phyloP scores from a whole-genome alignment of 1,139 yeast genomes.

The Hyphopichia fennica region DNA sequence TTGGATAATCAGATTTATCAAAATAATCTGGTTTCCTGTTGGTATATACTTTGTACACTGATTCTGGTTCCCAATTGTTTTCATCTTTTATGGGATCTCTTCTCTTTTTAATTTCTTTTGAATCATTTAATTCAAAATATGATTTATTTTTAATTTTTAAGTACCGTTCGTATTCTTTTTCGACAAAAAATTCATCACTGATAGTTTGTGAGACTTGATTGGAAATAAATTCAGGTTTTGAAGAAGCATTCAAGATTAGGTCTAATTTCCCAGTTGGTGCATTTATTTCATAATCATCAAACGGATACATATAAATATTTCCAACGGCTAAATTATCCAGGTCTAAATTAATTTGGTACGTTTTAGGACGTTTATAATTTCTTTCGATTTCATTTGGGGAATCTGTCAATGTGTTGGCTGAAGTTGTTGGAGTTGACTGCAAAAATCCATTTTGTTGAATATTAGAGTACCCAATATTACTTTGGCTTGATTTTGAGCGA shows the following conservation, averaged over 20 bases:
- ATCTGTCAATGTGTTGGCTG: neutral
- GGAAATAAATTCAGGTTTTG: neutral
- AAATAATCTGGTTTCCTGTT: conserved; percentile 23
- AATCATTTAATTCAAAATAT: neutral
- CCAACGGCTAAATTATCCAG: neutral
- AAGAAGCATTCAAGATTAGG: neutral
- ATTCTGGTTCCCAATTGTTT: conserved; percentile 36
- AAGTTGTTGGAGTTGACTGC: too few species aligned
- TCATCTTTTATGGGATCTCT: conserved; percentile 18
- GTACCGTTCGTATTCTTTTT: neutral
- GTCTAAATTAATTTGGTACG: too few species aligned
- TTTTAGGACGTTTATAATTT: too few species aligned
- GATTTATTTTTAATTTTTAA: neutral
- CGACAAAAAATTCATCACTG: neutral
- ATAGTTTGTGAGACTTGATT: neutral
- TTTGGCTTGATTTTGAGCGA: neutral
- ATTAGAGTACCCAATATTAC: neutral
- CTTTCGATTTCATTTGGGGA: neutral
- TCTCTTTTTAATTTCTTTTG: conserved; percentile 12
- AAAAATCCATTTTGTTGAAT: too few species aligned
- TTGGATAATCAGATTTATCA: conserved; percentile 25
- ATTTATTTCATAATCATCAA: neutral
- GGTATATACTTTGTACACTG: conserved; percentile 38
- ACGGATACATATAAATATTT: conserved; percentile 3
- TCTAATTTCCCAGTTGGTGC: neutral